Conservation (phyloP, 257 asterid species). For the Nicotiana tabacum region DNA sequence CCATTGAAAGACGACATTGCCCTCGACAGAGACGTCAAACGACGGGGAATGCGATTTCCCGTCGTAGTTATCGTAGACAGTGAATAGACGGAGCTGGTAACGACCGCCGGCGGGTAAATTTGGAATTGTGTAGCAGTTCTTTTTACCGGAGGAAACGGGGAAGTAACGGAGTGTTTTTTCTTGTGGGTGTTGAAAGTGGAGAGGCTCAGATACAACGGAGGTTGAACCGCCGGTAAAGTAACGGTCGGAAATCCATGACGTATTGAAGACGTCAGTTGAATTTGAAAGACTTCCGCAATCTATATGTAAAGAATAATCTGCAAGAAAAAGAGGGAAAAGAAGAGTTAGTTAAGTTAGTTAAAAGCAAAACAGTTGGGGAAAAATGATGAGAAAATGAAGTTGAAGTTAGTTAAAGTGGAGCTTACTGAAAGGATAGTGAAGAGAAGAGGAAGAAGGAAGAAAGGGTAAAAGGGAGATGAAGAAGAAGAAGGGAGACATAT, state of each 20-base stretch:
- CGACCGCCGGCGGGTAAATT: slow-evolving; percentile 14
- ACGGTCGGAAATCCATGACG: slow-evolving; percentile 81
- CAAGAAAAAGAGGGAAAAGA: background rate
- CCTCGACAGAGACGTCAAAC: slow-evolving; percentile 84
- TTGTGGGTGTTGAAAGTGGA: slow-evolving; percentile 60
- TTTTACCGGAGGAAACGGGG: slow-evolving; percentile 76
- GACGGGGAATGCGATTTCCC: slow-evolving; percentile 84
- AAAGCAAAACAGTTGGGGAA: background rate
- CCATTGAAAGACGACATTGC: slow-evolving; percentile 84
- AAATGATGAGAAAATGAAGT: background rate
- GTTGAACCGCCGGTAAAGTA: slow-evolving; percentile 71
- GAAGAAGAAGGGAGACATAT: slow-evolving; percentile 29
- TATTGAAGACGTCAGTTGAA: slow-evolving; percentile 63
- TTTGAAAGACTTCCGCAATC: slow-evolving; percentile 76
- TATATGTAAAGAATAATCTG: slow-evolving; percentile 64
- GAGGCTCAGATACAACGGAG: slow-evolving; percentile 85
- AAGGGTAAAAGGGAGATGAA: slow-evolving; percentile 15
- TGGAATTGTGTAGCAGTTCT: slow-evolving; percentile 79
- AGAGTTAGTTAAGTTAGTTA: background rate
- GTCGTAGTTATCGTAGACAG: slow-evolving; percentile 81
- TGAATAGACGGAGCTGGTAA: slow-evolving; percentile 67
- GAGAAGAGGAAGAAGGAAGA: slow-evolving; percentile 14
- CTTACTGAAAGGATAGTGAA: slow-evolving; percentile 40
- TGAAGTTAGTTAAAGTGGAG: background rate
- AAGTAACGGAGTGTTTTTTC: slow-evolving; percentile 88